phyloP scores from a whole-genome alignment of 495 filamentous ascomycete species.

The Trichocladium antarcticum region DNA sequence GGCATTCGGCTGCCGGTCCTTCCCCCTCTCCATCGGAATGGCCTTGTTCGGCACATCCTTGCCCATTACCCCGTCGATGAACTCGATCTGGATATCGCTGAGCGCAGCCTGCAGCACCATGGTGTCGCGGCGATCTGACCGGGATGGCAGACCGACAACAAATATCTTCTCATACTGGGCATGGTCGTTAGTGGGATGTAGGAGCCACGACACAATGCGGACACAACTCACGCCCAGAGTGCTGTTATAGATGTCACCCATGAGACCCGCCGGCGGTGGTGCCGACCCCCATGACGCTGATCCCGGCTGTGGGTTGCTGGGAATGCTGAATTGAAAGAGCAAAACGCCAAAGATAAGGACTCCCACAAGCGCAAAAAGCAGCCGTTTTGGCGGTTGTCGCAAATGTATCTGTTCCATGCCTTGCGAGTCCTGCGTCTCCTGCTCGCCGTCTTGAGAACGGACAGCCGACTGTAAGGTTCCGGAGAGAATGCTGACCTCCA shows the following conservation, averaged over 20 bases:
- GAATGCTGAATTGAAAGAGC: neutral
- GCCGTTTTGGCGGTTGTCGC: too few relatives aligned
- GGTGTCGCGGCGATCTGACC: conserved; percentile 47
- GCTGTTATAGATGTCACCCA: neutral
- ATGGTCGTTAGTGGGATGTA: too few relatives aligned
- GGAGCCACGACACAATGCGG: neutral
- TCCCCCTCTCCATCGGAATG: neutral
- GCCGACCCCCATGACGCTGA: too few relatives aligned
- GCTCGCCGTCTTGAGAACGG: too few relatives aligned
- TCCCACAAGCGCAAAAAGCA: too few relatives aligned
- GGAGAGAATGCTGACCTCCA: too few relatives aligned
- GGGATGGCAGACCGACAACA: conserved; percentile 25
- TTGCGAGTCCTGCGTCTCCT: too few relatives aligned
- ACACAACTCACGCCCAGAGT: neutral
- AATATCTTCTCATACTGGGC: conserved; percentile 44
- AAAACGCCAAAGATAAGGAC: neutral
- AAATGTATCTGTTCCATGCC: too few relatives aligned
- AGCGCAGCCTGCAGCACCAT: conserved; percentile 39
- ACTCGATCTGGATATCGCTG: conserved; percentile 39
- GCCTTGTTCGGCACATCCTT: neutral
- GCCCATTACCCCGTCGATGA: conserved; percentile 33
- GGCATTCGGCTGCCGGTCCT: conserved; percentile 7
- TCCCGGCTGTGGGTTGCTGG: too few relatives aligned
- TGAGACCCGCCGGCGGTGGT: neutral
- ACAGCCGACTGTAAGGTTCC: too few relatives aligned